These are phyloP conservation scores for Daldinia concentrica DNA, from an alignment of 495 filamentous ascomycete genomes.

Conservation along the genomic window DNA sequence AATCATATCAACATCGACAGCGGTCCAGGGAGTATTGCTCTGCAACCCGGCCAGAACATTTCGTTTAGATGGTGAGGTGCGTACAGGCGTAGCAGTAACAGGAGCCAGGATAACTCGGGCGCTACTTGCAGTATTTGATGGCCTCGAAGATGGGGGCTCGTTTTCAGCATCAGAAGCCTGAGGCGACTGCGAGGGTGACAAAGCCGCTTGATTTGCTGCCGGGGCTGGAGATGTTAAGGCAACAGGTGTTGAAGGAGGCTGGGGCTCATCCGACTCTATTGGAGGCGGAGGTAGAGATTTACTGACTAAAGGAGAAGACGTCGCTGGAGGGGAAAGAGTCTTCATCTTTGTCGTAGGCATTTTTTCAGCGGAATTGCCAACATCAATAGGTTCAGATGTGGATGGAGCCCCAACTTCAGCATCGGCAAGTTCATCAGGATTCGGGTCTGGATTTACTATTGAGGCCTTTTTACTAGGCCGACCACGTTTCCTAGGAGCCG, in stretches of 20 bases:
- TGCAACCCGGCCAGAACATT: conserved; percentile 66
- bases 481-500: conserved; percentile 57
- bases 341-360: conserved; percentile 25
- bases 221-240: conserved; percentile 42
- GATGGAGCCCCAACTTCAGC: neutral
- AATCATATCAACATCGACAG: conserved; percentile 74
- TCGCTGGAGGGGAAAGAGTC: neutral
- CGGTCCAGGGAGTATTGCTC: conserved; percentile 73
- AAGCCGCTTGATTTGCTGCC: conserved; percentile 49
- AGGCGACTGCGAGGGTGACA: conserved; percentile 69
- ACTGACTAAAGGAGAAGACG: conserved; percentile 31
- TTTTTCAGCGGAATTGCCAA: conserved; percentile 8
- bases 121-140: conserved; percentile 49
- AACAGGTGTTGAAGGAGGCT: conserved; percentile 51
- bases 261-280: conserved; percentile 34
- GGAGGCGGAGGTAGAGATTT: conserved; percentile 47
- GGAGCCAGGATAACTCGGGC: conserved; percentile 57
- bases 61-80: conserved; percentile 70
- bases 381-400: conserved; percentile 8
- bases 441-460: conserved; percentile 14
- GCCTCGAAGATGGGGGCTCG: conserved; percentile 72
- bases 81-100: conserved; percentile 64
- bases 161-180: conserved; percentile 87
- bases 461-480: conserved; percentile 58
- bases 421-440: conserved; percentile 29